Conservation (phyloP, 345 rosid species). For the Heritiera littoralis region DNA sequence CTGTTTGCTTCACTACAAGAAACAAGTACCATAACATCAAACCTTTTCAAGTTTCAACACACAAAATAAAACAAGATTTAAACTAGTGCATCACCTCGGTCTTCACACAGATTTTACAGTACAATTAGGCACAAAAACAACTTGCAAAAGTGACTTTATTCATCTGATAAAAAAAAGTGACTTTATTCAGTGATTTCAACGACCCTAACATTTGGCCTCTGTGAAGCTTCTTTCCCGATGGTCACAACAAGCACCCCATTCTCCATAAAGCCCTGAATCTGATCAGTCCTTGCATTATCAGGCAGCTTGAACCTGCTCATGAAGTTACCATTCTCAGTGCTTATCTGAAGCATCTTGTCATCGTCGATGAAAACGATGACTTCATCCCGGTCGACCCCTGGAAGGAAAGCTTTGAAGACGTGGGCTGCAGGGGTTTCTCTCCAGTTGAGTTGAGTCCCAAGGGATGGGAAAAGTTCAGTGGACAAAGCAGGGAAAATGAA, state of each 20-base stretch:
- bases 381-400: slow-evolving; percentile 12
- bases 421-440: slow-evolving; percentile 20
- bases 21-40: too few relatives aligned
- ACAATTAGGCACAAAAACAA: neutral
- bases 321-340: slow-evolving; percentile 15
- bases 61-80: neutral
- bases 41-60: too few relatives aligned
- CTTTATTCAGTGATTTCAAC: slow-evolving; percentile 18
- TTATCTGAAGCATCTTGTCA: slow-evolving; percentile 18
- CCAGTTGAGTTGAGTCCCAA: slow-evolving; percentile 8
- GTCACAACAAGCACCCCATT: slow-evolving; percentile 21
- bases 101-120: neutral
- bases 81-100: neutral
- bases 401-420: slow-evolving; percentile 18
- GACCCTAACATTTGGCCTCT: slow-evolving; percentile 6
- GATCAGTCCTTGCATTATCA: slow-evolving; percentile 12
- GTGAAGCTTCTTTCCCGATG: neutral
- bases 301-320: slow-evolving; percentile 25
- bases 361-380: slow-evolving; percentile 20
- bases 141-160: neutral
- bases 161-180: too few relatives aligned
- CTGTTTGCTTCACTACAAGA: neutral
- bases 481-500: neutral
- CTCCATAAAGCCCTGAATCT: slow-evolving; percentile 20
- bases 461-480: neutral